Evolutionary conservation across 305 asterid species (phyloP), one percentile per base, ranked within the genome.

Genomic region (Rubia balearica): DNA sequence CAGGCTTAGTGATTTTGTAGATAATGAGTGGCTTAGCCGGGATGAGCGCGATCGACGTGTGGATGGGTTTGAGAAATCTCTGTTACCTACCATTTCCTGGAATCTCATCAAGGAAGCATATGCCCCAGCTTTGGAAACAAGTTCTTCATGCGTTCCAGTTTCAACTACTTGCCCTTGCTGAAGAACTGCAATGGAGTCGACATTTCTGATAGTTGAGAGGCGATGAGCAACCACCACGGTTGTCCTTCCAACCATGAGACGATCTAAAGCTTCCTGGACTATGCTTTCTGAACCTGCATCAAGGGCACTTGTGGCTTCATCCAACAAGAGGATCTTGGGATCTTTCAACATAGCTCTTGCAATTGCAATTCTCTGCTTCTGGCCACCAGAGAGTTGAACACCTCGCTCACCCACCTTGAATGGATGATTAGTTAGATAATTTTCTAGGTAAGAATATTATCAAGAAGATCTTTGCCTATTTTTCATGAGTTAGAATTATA

Each of bases 151-250:
- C 14, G 90, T 91, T 66, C 98, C 98, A 2, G 98, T 87, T 77
- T 95, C 99, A 3, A 90, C 96, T 21, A 95, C 98, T 72, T 87
- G 93, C 36, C 98, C 99, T 83, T 91, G 98, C 79, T 91, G 96
- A 69, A 95, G 76, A 68, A 91, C 99, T 21, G 96, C 96, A 38
- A 95, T 88, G 21, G 92, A 89, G 72, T 95, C 97, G 0, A 92
- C 98, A 49, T 87, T 91, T 81, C 93, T 79, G 59, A 95, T 91
- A 3, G 98, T 95, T 9, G 97, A 95, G 38, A 95, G 90, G 11
- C 98, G 97, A 79, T 95, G 99, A 0, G 98, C 99, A 12, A 95
- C 92, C 41, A 95, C 97, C 8, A 91, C 92, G 0, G 98, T 91
- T 2, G 99, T 95, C 73, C 98, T 80, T 53, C 98, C 98, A 5